These are phyloP conservation scores for Mycena metata DNA, from an alignment of 768 basidiomycete genomes.

Conservation along the genomic window DNA sequence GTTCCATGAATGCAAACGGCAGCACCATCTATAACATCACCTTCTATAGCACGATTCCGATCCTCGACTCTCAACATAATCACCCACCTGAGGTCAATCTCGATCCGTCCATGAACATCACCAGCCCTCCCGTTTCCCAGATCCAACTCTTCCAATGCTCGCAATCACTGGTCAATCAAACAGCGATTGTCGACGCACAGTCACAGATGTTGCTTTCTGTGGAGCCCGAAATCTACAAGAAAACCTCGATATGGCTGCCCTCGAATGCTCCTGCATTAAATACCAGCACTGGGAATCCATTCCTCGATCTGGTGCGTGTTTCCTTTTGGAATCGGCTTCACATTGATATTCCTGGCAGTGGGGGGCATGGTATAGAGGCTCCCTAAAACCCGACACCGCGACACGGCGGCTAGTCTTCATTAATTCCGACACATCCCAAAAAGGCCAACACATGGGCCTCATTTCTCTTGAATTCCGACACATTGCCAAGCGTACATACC, in stretches of 20 bases:
- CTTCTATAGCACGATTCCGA: slow-evolving; percentile 19
- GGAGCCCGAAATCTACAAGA: neutral
- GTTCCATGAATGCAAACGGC: too few species aligned
- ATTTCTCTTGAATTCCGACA: too few species aligned
- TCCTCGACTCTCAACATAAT: neutral
- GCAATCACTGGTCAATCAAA: too few species aligned
- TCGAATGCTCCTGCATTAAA: too few species aligned
- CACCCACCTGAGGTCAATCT: neutral
- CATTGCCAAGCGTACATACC: too few species aligned
- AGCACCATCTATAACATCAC: too few species aligned
- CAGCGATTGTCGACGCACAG: too few species aligned
- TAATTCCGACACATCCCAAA: too few species aligned
- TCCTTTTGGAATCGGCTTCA: too few species aligned
- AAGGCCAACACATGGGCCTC: too few species aligned
- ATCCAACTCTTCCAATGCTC: slow-evolving; percentile 18
- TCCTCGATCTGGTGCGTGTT: slow-evolving; percentile 6
- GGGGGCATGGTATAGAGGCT: slow-evolving; percentile 1
- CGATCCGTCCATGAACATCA: neutral
- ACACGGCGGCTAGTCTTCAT: too few species aligned
- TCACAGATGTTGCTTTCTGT: neutral
- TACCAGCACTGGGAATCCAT: neutral
- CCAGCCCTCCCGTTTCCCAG: neutral
- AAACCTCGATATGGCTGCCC: slow-evolving; percentile 5
- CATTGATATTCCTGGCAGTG: neutral
- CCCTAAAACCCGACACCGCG: too few species aligned